Conservation (phyloP, 352 stramenopile species). For the Phytopythium kandeliae region DNA sequence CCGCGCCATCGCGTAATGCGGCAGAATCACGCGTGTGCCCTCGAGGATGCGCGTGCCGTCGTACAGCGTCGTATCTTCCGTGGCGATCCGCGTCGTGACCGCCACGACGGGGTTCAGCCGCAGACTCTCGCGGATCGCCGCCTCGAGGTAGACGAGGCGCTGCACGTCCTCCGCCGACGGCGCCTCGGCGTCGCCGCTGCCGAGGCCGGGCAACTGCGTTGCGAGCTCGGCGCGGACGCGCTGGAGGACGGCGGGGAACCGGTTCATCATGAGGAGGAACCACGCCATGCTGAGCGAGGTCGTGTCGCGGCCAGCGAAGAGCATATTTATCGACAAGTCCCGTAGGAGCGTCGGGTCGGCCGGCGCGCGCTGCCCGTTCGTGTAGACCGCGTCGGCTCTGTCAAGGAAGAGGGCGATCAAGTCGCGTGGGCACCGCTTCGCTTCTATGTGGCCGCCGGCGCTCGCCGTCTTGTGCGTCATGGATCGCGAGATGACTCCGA, state of each 20-base stretch:
- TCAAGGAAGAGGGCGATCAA: constrained; percentile 53
- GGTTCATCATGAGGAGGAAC: constrained; percentile 68
- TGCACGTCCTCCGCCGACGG: constrained; percentile 31
- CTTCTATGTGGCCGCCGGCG: background rate
- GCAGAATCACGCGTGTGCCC: constrained; percentile 50
- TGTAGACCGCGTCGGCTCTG: constrained; percentile 21
- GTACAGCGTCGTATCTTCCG: constrained; percentile 49
- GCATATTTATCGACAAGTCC: constrained; percentile 78
- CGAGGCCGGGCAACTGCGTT: constrained; percentile 38
- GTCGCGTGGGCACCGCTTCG: constrained; percentile 10
- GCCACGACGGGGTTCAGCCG: constrained; percentile 57
- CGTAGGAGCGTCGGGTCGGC: constrained; percentile 48
- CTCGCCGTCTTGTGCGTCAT: constrained; percentile 19
- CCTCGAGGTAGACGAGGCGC: constrained; percentile 43
- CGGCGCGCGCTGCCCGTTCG: constrained; percentile 16
- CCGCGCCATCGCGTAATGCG: constrained; percentile 56
- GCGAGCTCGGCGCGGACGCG: constrained; percentile 34
- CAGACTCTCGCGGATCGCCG: constrained; percentile 44
- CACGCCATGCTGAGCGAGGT: constrained; percentile 64
- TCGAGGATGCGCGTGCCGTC: constrained; percentile 60
- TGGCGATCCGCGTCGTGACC: constrained; percentile 40
- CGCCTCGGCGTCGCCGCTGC: constrained; percentile 2
- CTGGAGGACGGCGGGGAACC: constrained; percentile 37
- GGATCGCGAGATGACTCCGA: constrained; percentile 27
- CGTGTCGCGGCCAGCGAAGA: constrained; percentile 68